Conservation (phyloP, 345 rosid genomes). For the Brassica nigra region DNA sequence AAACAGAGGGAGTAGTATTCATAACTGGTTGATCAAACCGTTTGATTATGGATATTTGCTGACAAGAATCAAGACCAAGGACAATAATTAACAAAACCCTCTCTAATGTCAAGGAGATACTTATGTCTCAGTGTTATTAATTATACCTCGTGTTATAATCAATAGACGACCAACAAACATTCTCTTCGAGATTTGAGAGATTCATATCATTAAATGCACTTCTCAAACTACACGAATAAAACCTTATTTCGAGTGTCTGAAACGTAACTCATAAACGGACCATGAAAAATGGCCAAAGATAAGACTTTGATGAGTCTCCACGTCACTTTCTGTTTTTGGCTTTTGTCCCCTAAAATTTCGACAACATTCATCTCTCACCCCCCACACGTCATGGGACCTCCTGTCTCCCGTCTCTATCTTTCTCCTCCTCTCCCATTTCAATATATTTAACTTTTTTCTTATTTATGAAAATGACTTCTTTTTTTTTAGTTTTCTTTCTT, state of each 20-base stretch:
- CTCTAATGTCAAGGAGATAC: conserved; percentile 15
- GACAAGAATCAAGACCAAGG: background rate
- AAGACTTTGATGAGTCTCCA: conserved; percentile 43
- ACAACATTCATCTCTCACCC: conserved; percentile 57
- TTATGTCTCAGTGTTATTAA: conserved; percentile 26
- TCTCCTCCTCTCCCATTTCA: conserved; percentile 24
- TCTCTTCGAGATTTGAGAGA: conserved; percentile 41
- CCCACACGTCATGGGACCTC: conserved; percentile 70
- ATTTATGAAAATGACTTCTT: background rate
- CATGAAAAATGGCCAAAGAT: conserved; percentile 34
- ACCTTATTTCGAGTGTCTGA: conserved; percentile 14
- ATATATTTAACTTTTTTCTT: conserved; percentile 8
- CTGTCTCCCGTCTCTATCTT: conserved; percentile 44
- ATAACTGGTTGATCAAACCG: background rate
- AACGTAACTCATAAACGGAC: conserved; percentile 35
- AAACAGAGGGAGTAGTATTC: no score
- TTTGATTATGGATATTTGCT: background rate
- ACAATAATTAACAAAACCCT: background rate
- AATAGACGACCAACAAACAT: conserved; percentile 42
- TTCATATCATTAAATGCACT: conserved; percentile 36
- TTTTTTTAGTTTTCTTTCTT: background rate
- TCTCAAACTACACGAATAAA: conserved; percentile 8
- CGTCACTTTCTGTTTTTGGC: conserved; percentile 54
- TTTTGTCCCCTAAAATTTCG: conserved; percentile 61
- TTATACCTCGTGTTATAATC: conserved; percentile 15